A percentile compares a stretch with the other conserved stretches of the same genome.
These are phyloP conservation scores for Fusarium sp. DNA, from an alignment of 2,329 filamentous ascomycete genomes.

Conservation along the genomic window DNA sequence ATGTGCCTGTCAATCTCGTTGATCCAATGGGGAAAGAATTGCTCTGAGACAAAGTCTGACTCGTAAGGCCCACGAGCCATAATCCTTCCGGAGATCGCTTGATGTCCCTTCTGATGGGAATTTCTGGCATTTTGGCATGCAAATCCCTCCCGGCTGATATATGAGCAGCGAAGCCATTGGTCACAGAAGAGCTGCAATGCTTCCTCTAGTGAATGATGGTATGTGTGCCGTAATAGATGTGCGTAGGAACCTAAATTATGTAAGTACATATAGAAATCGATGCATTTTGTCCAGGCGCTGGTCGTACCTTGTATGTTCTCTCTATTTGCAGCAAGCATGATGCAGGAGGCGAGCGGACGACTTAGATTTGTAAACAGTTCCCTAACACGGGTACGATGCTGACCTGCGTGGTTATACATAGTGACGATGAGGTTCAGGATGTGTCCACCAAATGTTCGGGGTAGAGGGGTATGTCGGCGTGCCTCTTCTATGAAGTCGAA, in stretches of 20 bases:
- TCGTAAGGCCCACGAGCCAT: neutral
- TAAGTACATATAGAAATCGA: too few species aligned
- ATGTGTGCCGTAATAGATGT: neutral
- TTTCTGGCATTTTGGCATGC: neutral
- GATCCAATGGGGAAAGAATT: neutral
- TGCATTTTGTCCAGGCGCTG: fast-evolving
- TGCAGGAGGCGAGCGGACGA: neutral
- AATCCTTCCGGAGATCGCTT: neutral
- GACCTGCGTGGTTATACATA: neutral
- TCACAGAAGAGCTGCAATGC: neutral
- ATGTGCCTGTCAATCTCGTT: neutral
- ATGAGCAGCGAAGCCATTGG: neutral
- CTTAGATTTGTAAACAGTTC: neutral
- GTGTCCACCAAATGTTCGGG: neutral
- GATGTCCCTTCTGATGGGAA: neutral
- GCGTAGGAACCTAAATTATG: neutral
- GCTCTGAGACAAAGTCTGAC: neutral
- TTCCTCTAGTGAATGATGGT: neutral
- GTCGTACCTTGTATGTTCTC: neutral
- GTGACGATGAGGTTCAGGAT: neutral
- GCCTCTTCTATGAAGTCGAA: neutral
- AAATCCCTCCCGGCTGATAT: neutral
- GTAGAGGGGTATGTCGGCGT: neutral
- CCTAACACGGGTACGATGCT: neutral
- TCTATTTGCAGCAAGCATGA: neutral